Percentiles rank a stretch among this genome's conserved stretches.
Evolutionary conservation across 805 yeast genomes (phyloP).

Genomic region (Wickerhamiella occidentalis): DNA sequence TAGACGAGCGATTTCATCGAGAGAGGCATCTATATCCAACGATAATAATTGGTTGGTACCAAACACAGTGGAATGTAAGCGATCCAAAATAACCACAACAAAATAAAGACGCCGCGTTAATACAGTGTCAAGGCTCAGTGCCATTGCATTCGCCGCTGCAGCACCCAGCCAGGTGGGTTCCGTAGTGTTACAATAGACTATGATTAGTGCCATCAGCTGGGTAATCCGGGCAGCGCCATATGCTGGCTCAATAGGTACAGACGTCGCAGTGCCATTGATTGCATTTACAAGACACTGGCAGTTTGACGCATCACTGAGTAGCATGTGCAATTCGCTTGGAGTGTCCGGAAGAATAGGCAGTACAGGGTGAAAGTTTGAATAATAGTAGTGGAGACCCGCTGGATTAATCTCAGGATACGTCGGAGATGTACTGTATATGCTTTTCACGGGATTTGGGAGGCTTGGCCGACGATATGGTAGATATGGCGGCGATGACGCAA

Average conservation of each 20-base stretch:
- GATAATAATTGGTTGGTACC: slow-evolving; percentile 5
- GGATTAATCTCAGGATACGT: slow-evolving; percentile 15
- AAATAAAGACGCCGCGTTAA: slow-evolving; percentile 6
- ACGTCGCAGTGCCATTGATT: slow-evolving; percentile 20
- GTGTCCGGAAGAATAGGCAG: slow-evolving; percentile 31
- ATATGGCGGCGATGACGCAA: slow-evolving; percentile 7
- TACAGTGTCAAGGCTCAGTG: slow-evolving; percentile 12
- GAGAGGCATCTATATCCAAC: background rate
- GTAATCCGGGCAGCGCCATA: slow-evolving; percentile 19
- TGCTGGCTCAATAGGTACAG: slow-evolving; percentile 12
- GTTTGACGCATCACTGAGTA: slow-evolving; percentile 17
- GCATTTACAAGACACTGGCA: slow-evolving; percentile 18
- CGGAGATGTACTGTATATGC: background rate
- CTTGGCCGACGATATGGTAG: slow-evolving; percentile 8
- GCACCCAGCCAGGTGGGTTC: slow-evolving; percentile 29
- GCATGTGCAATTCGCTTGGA: slow-evolving; percentile 23
- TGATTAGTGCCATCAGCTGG: slow-evolving; percentile 27
- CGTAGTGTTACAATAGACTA: slow-evolving; percentile 26
- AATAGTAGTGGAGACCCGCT: slow-evolving; percentile 28
- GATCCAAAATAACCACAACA: slow-evolving; percentile 8
- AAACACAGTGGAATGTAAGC: slow-evolving; percentile 11
- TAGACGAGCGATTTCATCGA: slow-evolving; percentile 1
- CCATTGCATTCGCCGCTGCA: slow-evolving; percentile 24
- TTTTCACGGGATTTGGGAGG: slow-evolving; percentile 1
- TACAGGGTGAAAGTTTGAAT: slow-evolving; percentile 29